phyloP scores from a whole-genome alignment of 1,284 basidiomycete genomes.

The Ganoderma lingzhi region DNA sequence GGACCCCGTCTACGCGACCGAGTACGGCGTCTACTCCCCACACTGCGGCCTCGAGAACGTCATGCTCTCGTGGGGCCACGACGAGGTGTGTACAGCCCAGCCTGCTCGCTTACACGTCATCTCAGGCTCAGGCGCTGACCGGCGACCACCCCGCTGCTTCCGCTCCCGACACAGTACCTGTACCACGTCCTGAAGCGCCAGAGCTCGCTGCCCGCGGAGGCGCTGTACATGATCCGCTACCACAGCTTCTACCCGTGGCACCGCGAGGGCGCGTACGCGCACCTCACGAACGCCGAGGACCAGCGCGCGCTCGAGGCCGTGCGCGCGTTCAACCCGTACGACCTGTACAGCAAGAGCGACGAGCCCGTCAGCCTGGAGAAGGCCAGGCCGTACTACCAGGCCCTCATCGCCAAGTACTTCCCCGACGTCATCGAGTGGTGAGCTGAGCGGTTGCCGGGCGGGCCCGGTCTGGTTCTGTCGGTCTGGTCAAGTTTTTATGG shows the following conservation, averaged over 20 bases:
- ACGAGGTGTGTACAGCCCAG: constrained; percentile 61
- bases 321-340: constrained; percentile 88
- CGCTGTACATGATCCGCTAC: constrained; percentile 91
- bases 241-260: constrained; percentile 98
- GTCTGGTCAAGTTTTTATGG: not conserved
- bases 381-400: constrained; percentile 85
- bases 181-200: constrained; percentile 83
- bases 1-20: constrained; percentile 80
- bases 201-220: constrained; percentile 83
- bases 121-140: no score
- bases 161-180: constrained; percentile 60
- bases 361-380: constrained; percentile 67
- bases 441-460: constrained; percentile 10
- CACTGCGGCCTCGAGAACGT: constrained; percentile 91
- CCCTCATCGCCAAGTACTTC: constrained; percentile 87
- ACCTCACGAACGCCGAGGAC: constrained; percentile 80
- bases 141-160: not conserved
- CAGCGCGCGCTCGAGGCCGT: constrained; percentile 69
- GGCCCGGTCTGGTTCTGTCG: no score
- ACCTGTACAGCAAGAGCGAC: constrained; percentile 91
- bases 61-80: constrained; percentile 92
- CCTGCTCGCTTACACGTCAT: no score
- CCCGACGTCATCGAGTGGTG: constrained; percentile 82
- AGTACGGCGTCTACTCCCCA: constrained; percentile 85
- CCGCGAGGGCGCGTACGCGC: constrained; percentile 82